These are phyloP conservation scores for Penicillium verrucosum DNA, from an alignment of 2,329 filamentous ascomycete species.

Conservation along the genomic window DNA sequence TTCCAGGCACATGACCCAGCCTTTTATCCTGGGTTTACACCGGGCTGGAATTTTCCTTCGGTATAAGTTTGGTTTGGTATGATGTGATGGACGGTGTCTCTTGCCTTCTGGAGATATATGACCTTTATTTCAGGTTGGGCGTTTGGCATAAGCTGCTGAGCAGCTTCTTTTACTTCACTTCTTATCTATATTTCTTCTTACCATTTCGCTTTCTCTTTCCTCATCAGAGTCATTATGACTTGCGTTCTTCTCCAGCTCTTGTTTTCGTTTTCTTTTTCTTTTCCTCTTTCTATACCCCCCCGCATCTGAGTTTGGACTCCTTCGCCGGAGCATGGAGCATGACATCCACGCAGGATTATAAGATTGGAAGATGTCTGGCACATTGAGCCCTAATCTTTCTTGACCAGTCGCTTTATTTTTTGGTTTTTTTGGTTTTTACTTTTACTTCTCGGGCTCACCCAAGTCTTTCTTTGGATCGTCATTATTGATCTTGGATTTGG, in stretches of 20 bases:
- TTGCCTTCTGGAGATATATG: not conserved
- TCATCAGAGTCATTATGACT: not conserved
- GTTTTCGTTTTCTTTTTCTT: not conserved
- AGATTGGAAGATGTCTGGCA: slow-evolving; percentile 7
- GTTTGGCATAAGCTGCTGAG: slow-evolving; percentile 18
- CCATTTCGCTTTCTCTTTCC: not conserved
- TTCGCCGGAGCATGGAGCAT: not conserved
- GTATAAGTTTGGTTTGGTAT: not conserved
- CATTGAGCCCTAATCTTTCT: slow-evolving; percentile 2
- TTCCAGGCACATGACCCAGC: slow-evolving; percentile 22
- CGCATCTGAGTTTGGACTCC: not conserved
- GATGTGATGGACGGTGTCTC: not conserved
- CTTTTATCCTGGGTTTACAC: slow-evolving; percentile 20
- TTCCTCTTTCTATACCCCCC: slow-evolving; percentile 4
- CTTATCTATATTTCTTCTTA: slow-evolving; percentile 10
- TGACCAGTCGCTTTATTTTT: slow-evolving; percentile 1
- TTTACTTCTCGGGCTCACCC: slow-evolving; percentile 3
- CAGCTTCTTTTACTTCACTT: slow-evolving; percentile 11
- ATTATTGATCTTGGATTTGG: not conserved
- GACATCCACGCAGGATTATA: not conserved
- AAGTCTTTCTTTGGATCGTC: not conserved
- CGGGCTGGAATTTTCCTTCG: slow-evolving; percentile 21
- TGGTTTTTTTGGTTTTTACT: not conserved
- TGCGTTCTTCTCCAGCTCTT: not conserved
- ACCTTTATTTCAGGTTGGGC: not conserved